Percentiles rank a stretch among this genome's conserved stretches.
phyloP scores from a whole-genome alignment of 108 stramenopile genomes.

The Mayamaea pseudoterrestris region DNA sequence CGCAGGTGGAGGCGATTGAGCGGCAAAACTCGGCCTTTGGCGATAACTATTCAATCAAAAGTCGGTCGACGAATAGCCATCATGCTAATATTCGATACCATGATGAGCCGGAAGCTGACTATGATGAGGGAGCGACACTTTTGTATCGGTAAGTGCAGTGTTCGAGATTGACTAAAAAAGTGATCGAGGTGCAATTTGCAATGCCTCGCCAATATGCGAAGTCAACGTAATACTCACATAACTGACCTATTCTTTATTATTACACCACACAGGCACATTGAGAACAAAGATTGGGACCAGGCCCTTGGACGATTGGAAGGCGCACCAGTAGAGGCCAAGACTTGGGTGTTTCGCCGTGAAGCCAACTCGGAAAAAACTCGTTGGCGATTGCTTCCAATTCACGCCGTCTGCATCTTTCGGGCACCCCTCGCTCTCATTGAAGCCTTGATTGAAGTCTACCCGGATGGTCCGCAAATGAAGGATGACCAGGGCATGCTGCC shows the following conservation, averaged over 20 bases:
- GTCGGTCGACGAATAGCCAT: conserved; percentile 12
- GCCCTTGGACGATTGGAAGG: conserved; percentile 51
- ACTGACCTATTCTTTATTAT: no score
- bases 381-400: conserved; percentile 72
- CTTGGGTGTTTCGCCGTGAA: conserved; percentile 70
- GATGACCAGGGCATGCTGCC: conserved; percentile 89
- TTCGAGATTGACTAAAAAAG: no score
- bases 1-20: conserved; percentile 1
- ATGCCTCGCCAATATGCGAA: no score
- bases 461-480: conserved; percentile 60
- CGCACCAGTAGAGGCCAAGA: conserved; percentile 52
- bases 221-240: no score
- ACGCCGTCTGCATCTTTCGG: conserved; percentile 69
- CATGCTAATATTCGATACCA: conserved; percentile 16
- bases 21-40: conserved; percentile 28
- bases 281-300: conserved; percentile 73
- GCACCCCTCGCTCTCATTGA: conserved; percentile 67
- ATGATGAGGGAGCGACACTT: conserved; percentile 63
- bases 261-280: no score
- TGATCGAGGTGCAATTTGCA: no score
- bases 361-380: conserved; percentile 35
- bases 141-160: no score
- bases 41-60: conserved; percentile 19
- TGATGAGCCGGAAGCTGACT: conserved; percentile 61
- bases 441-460: conserved; percentile 54